Conservation (phyloP, 2,329 filamentous ascomycete genomes). For the Pseudogymnoascus sp. region DNA sequence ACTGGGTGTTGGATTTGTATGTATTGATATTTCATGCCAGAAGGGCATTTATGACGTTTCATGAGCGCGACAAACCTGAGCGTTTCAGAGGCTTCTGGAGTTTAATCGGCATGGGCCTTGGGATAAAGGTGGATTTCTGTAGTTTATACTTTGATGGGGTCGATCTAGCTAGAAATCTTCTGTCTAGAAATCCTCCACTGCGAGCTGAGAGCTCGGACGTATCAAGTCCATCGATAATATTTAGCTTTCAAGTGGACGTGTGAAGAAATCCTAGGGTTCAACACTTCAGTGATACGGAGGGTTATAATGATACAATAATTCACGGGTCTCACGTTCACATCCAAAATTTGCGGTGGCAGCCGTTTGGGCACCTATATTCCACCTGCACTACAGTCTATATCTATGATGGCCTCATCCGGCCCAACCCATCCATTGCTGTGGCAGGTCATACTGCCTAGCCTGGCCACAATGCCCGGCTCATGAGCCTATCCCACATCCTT, state of each 20-base stretch:
- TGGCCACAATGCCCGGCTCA: neutral
- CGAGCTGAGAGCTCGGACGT: neutral
- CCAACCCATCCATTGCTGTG: neutral
- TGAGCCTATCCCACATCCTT: neutral
- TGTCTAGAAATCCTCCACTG: neutral
- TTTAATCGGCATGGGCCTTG: neutral
- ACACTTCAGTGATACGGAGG: neutral
- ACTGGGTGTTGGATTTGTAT: neutral
- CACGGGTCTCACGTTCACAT: neutral
- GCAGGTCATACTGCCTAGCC: neutral
- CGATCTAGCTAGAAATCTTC: neutral
- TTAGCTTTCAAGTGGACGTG: neutral
- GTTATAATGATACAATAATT: neutral
- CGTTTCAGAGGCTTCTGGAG: conserved; percentile 5
- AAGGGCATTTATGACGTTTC: conserved; percentile 2
- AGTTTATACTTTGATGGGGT: neutral
- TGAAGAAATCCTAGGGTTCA: neutral
- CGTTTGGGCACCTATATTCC: conserved; percentile 7
- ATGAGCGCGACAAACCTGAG: neutral
- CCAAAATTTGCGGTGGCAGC: neutral
- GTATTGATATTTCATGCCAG: conserved; percentile 3
- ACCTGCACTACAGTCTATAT: conserved; percentile 9
- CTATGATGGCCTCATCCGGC: neutral
- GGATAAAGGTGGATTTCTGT: neutral
- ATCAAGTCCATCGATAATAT: neutral